Evolutionary conservation across 768 basidiomycete species (phyloP), one percentile per base, ranked within the genome.

Genomic region (Cyclocybe aegerita): DNA sequence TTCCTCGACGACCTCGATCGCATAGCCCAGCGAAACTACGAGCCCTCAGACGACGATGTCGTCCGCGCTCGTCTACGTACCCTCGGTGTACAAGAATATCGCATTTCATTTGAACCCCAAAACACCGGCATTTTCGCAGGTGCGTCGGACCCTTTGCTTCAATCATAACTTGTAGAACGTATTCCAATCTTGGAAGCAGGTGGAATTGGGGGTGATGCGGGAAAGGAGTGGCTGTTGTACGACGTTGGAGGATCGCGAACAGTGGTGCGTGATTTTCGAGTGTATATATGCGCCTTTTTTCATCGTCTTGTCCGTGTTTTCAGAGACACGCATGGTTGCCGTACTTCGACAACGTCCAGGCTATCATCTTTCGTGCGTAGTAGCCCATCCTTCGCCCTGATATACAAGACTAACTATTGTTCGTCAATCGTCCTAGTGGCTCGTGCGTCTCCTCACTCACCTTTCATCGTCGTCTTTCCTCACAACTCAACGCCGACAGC

Each of bases 291-390:
- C 4, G 7, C 12, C 37, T 16, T 7, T 16, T 34, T n/a, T 12
- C 29, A 8, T 16, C 39, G 44, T 12, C 42, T 49, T 14, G 31
- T 15, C 34, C 8, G n/a, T 9, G n/a, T 39, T 39, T 42, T 6
- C 62, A 88, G 83, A 82, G 88, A 10, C 75, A 81, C 38, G 83
- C 82, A 23, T 90, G 88, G 88, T 68, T 84, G 3, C 81, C 85
- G 2, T 88, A 77, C 63, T 90, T 90, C 46, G 85, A 89, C 53
- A 80, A 81, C 53, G 78, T 87, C 15, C 80, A 86, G 59, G 85
- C 87, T 4, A 85, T 90, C 57, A 89, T 90, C 52, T 90, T 90
- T 67, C 80, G 88, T 64, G 72, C 67, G 56, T 82, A 69, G 0
- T 66, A 73, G 10, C 60, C 67, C 64, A 77, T 56, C 70, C 30